Conservation (phyloP, 441 rosid species). For the Brassica balearica region DNA sequence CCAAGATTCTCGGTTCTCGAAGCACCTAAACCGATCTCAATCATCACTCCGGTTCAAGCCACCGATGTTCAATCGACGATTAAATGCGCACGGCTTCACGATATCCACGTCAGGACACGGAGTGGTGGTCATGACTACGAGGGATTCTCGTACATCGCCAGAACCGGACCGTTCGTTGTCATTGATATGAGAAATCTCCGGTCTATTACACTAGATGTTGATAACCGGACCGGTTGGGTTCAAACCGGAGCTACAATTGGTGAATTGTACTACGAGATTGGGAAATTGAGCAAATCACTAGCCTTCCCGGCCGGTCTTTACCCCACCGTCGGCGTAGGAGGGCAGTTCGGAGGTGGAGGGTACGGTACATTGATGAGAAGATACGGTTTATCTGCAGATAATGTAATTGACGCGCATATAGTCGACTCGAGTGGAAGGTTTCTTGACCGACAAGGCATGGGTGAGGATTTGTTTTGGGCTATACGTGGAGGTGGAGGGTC, state of each 20-base stretch:
- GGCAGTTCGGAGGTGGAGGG: slow-evolving; percentile 71
- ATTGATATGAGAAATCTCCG: slow-evolving; percentile 63
- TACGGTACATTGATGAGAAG: slow-evolving; percentile 62
- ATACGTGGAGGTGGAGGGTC: slow-evolving; percentile 72
- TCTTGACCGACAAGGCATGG: slow-evolving; percentile 58
- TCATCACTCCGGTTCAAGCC: slow-evolving; percentile 63
- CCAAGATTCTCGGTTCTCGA: slow-evolving; percentile 52
- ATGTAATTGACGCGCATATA: slow-evolving; percentile 58
- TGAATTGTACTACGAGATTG: slow-evolving; percentile 56
- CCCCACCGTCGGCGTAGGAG: slow-evolving; percentile 63
- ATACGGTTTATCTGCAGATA: slow-evolving; percentile 65
- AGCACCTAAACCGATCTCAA: slow-evolving; percentile 52
- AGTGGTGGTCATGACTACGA: slow-evolving; percentile 87
- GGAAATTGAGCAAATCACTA: slow-evolving; percentile 44
- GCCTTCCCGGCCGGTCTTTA: slow-evolving; percentile 70
- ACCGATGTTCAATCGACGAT: slow-evolving; percentile 61
- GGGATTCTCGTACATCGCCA: slow-evolving; percentile 57
- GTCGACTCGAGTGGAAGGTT: slow-evolving; percentile 48
- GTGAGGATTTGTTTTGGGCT: slow-evolving; percentile 73
- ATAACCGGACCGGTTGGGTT: slow-evolving; percentile 61
- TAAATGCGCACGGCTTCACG: slow-evolving; percentile 48
- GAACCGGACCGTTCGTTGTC: slow-evolving; percentile 49
- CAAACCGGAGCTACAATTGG: slow-evolving; percentile 72
- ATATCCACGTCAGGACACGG: slow-evolving; percentile 55
- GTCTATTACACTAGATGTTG: slow-evolving; percentile 47